These are phyloP conservation scores for Ustilago curta DNA, from an alignment of 1,284 basidiomycete species.

Conservation along the genomic window DNA sequence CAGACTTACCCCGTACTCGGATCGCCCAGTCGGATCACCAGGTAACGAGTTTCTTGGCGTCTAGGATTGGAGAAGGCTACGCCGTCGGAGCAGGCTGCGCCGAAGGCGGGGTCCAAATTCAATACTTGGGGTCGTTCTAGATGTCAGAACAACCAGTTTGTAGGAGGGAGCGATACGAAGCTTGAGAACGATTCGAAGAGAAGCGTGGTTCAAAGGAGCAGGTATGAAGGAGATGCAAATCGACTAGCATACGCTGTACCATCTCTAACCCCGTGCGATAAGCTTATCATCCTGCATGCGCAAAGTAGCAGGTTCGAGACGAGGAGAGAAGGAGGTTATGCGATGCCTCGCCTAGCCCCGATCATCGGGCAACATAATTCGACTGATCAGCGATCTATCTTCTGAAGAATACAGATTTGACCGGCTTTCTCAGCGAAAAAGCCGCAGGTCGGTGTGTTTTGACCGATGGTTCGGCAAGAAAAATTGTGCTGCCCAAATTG, in stretches of 20 bases:
- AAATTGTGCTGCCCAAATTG: neutral
- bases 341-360: neutral
- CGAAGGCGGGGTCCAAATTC: neutral
- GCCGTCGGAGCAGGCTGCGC: neutral
- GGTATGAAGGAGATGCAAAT: too few relatives aligned
- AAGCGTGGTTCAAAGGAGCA: too few relatives aligned
- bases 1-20: neutral
- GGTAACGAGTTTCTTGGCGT: neutral
- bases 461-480: slow-evolving; percentile 2
- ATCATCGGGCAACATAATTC: neutral
- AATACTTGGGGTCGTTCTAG: too few relatives aligned
- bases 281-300: too few relatives aligned
- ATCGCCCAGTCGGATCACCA: neutral
- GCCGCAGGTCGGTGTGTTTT: neutral
- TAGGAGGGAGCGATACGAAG: too few relatives aligned
- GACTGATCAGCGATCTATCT: too few relatives aligned
- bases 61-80: neutral
- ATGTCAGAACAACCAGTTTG: too few relatives aligned
- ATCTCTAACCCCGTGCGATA: too few relatives aligned
- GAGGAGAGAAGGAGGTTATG: too few relatives aligned
- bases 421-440: slow-evolving; percentile 7
- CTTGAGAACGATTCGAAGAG: too few relatives aligned
- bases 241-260: too few relatives aligned
- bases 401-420: neutral
- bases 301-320: too few relatives aligned